phyloP scores from a whole-genome alignment of 805 yeast genomes.

The Monosporozyma aerobia region DNA sequence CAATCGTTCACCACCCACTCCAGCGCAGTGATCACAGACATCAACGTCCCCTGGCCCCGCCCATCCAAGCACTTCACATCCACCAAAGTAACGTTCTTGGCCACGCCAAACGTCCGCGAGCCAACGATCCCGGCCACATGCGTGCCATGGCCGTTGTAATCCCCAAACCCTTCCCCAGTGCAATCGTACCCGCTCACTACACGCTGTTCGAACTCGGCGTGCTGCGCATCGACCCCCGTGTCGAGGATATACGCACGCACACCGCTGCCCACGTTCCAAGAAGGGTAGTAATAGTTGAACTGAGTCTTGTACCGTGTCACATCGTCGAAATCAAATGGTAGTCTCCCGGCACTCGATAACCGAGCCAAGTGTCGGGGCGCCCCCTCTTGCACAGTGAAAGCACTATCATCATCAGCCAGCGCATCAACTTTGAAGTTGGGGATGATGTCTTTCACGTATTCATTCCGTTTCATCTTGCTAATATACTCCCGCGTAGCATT shows the following conservation, averaged over 20 bases:
- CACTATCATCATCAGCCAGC: slow-evolving; percentile 14
- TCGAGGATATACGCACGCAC: slow-evolving; percentile 75
- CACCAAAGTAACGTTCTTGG: slow-evolving; percentile 54
- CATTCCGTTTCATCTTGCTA: slow-evolving; percentile 43
- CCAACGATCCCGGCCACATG: slow-evolving; percentile 89
- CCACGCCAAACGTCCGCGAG: slow-evolving; percentile 71
- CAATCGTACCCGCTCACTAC: slow-evolving; percentile 53
- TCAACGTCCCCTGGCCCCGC: slow-evolving; percentile 61
- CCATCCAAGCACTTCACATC: slow-evolving; percentile 68
- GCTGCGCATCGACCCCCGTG: slow-evolving; percentile 62
- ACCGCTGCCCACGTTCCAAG: slow-evolving; percentile 41
- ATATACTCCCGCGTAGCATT: slow-evolving; percentile 42
- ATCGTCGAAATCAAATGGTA: slow-evolving; percentile 24
- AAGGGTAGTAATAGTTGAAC: slow-evolving; percentile 42
- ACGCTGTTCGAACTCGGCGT: slow-evolving; percentile 57
- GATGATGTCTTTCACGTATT: slow-evolving; percentile 57
- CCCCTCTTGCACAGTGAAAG: slow-evolving; percentile 6
- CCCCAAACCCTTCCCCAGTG: slow-evolving; percentile 55
- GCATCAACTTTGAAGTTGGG: slow-evolving; percentile 58
- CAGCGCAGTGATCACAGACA: slow-evolving; percentile 55
- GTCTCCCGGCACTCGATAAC: slow-evolving; percentile 40
- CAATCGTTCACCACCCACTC: slow-evolving; percentile 61
- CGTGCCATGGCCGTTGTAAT: slow-evolving; percentile 79
- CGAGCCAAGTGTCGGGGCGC: slow-evolving; percentile 66
- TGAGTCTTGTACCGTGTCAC: slow-evolving; percentile 15